Evolutionary conservation across 306 rosid species (phyloP).

Genomic region (Pyrus betulifolia): DNA sequence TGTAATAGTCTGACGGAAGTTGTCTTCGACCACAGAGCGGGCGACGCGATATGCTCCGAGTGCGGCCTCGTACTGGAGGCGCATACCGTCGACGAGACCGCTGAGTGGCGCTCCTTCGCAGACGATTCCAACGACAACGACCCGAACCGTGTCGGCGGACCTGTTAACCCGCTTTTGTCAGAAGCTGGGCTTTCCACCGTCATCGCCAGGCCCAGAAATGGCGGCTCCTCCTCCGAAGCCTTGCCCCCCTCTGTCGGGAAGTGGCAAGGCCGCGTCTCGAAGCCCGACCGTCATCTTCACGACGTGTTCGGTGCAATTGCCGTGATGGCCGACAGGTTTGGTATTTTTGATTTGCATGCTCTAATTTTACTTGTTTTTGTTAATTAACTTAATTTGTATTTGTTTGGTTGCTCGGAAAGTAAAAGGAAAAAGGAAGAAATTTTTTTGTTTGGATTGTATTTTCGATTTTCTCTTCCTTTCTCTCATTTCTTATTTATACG

Average conservation of each 20-base stretch:
- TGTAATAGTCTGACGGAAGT: constrained; percentile 71
- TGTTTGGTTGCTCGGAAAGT: not conserved
- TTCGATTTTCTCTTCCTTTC: not conserved
- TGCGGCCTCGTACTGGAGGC: constrained; percentile 68
- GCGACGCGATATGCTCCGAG: constrained; percentile 63
- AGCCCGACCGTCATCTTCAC: constrained; percentile 30
- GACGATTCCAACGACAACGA: constrained; percentile 63
- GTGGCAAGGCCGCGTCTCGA: constrained; percentile 58
- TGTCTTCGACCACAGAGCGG: constrained; percentile 65
- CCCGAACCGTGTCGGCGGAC: constrained; percentile 69
- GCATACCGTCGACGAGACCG: constrained; percentile 57
- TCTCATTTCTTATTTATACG: accelerated
- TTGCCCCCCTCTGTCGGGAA: constrained; percentile 51
- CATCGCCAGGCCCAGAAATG: constrained; percentile 47
- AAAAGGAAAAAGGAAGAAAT: not conserved
- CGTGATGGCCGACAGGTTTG: constrained; percentile 61
- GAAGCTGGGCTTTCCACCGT: constrained; percentile 64
- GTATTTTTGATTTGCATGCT: not conserved
- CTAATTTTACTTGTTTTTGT: not conserved
- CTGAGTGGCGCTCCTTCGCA: constrained; percentile 64
- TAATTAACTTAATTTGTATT: not conserved
- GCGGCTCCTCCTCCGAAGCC: constrained; percentile 42
- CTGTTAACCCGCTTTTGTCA: constrained; percentile 48
- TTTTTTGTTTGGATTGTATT: not conserved
- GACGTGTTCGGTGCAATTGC: constrained; percentile 57